Evolutionary conservation across 164 flowering plant genomes (phyloP), one percentile per base, ranked within the genome.

Genomic region (Chimonanthus salicifolius): DNA sequence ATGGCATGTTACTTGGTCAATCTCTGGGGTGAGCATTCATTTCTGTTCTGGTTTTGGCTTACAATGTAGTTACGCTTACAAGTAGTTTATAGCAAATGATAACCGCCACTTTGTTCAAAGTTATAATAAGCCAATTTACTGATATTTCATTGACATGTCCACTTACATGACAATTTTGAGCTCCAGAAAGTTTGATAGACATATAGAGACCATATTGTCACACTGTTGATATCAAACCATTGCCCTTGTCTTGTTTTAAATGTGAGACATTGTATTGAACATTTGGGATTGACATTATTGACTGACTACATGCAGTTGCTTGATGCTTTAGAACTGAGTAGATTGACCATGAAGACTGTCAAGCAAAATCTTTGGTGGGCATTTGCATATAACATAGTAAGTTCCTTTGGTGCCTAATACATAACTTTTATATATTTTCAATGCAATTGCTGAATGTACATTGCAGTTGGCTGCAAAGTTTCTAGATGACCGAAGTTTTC

Each of bases 351-450:
- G 97, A 90, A 86, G 82, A 94, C 97, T 46, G 88, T 94, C 76
- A 86, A 78, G 87, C 97, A 94, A 84, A 94, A 92, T 81, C 96
- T 94, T 21, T 92, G 99, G 94, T 92, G 97, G 99, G 99, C 99
- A 15, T 94, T 94, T 77, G 92, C 83, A 9, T 94, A 92, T 80
- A 92, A 92, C 76, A 91, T 91, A 62, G 97, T 91, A 85, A 88
- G 98, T 86, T 65, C 54, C 68, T 60, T 71, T 46, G 13, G 47
- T 47, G 50, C 33, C 8, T 11, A 54, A 44, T 1, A n/a, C 54
- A 20, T 49, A 64, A 64, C 3, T 3, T 73, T 16, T 63, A 10
- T 18, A 15, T 71, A 5, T 0, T 49, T 51, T 6, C 33, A 18
- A 33, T 63, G 8, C 7, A 47, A 43, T 50, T 7, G 65, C 18